Conservation (phyloP, 2,329 filamentous ascomycete species). For the Colletotrichum siamense region DNA sequence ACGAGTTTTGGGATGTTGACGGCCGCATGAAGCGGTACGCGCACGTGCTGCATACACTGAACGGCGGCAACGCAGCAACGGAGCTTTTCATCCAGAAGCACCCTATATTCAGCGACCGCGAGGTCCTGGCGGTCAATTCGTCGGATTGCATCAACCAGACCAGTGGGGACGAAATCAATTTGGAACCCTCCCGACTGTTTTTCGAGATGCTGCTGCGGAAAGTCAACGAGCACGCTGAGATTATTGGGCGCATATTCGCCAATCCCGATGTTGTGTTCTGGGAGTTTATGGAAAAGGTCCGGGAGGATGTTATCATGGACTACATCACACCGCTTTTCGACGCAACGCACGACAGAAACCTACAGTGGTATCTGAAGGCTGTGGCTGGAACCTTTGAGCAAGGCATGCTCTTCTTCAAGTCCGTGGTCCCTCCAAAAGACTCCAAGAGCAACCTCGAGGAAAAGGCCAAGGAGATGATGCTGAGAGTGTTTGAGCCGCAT, state of each 20-base stretch:
- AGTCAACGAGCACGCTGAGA: constrained; percentile 80
- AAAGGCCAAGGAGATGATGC: constrained; percentile 70
- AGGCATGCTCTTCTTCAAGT: constrained; percentile 76
- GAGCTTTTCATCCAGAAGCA: constrained; percentile 92
- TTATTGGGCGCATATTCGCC: constrained; percentile 86
- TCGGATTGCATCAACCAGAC: constrained; percentile 81
- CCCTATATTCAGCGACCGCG: constrained; percentile 77
- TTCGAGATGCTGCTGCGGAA: constrained; percentile 77
- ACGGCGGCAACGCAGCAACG: constrained; percentile 78
- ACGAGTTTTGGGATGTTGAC: constrained; percentile 86
- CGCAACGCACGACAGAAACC: constrained; percentile 78
- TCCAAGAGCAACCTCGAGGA: constrained; percentile 66
- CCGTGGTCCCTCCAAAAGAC: constrained; percentile 70
- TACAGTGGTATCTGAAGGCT: constrained; percentile 81
- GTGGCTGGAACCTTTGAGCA: constrained; percentile 90
- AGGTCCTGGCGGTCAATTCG: constrained; percentile 70
- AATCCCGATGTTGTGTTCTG: constrained; percentile 74
- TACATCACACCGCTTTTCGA: constrained; percentile 88
- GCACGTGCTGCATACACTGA: constrained; percentile 80
- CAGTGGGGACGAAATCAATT: constrained; percentile 69
- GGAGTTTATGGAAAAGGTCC: constrained; percentile 80
- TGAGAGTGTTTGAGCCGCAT: constrained; percentile 85
- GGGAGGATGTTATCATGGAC: constrained; percentile 84
- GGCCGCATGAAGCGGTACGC: constrained; percentile 90
- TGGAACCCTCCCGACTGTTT: constrained; percentile 83